A percentile compares a stretch with the other conserved stretches of the same genome.
Conservation (phyloP, 2,329 filamentous ascomycete species). For the Colletotrichum liaoningense region DNA sequence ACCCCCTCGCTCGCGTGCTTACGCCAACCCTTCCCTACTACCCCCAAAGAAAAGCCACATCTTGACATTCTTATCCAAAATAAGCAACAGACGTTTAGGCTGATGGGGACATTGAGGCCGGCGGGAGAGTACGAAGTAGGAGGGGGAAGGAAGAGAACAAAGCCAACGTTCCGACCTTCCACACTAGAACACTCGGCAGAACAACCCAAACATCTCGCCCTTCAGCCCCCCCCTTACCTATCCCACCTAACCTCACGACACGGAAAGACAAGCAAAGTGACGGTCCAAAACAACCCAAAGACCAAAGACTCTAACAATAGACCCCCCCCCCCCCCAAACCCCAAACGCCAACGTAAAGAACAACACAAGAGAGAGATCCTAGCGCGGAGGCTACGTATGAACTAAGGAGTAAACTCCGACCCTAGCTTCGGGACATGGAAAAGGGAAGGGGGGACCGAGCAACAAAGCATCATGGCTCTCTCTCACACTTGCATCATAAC, state of each 20-base stretch:
- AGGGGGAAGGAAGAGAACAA: neutral
- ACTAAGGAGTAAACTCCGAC: neutral
- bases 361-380: neutral
- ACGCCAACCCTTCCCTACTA: too few species aligned
- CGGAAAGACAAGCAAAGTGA: neutral
- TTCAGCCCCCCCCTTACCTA: too few species aligned
- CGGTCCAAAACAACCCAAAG: neutral
- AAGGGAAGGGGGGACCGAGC: neutral
- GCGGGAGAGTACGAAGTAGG: too few species aligned
- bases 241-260: neutral
- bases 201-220: neutral
- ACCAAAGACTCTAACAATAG: neutral
- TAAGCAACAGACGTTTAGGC: neutral
- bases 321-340: neutral
- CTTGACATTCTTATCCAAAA: neutral
- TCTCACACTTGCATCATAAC: too few species aligned
- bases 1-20: neutral
- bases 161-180: neutral
- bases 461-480: too few species aligned
- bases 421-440: neutral
- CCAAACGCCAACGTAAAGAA: neutral
- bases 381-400: neutral
- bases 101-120: too few species aligned
- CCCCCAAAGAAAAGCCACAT: neutral
- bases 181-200: neutral